Evolutionary conservation across 2,329 filamentous ascomycete genomes (phyloP).

Genomic region (Blumeria hordei): DNA sequence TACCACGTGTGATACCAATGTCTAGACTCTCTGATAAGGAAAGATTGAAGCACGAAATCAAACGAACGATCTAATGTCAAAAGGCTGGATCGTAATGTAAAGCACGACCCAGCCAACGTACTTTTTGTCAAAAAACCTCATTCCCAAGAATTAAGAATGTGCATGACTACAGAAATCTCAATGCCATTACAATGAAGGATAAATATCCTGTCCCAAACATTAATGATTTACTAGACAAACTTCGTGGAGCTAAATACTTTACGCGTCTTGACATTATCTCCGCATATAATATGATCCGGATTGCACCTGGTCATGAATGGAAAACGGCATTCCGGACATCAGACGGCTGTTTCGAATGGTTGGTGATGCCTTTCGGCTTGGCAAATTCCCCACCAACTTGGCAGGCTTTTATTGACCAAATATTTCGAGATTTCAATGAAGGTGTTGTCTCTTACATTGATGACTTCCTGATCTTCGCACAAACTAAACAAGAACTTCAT

Average conservation of each 20-base stretch:
- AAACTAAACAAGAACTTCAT: background rate
- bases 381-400: background rate
- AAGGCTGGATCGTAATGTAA: conserved; percentile 1
- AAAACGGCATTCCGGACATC: background rate
- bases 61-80: background rate
- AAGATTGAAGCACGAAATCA: background rate
- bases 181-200: background rate
- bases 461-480: background rate
- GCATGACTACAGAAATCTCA: background rate
- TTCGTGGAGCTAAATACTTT: background rate
- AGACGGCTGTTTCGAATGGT: background rate
- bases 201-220: conserved; percentile 1
- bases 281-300: conserved; percentile 1
- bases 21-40: background rate
- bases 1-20: background rate
- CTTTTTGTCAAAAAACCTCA: background rate
- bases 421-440: background rate
- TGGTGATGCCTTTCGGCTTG: background rate
- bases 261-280: background rate
- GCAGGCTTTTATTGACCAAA: background rate
- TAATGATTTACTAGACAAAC: background rate
- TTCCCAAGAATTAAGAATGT: background rate
- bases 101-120: background rate
- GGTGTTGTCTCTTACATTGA: background rate
- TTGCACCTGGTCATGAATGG: background rate